These are phyloP conservation scores for Diaporthe sp. DNA, from an alignment of 2,329 filamentous ascomycete genomes.

Conservation along the genomic window DNA sequence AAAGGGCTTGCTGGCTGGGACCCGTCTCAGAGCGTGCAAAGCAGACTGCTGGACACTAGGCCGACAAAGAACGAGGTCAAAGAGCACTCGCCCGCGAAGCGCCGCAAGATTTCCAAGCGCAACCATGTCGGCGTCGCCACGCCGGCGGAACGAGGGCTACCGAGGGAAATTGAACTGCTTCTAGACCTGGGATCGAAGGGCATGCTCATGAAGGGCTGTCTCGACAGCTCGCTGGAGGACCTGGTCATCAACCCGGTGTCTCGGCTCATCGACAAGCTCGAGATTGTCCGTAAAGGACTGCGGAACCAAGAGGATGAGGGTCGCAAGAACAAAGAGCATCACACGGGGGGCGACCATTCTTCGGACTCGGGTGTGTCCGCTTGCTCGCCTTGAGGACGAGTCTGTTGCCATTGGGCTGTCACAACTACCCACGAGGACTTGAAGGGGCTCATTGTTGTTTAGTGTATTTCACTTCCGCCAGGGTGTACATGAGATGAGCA, in stretches of 20 bases:
- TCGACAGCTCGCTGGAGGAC: neutral
- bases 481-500: neutral
- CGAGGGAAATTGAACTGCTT: neutral
- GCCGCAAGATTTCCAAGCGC: neutral
- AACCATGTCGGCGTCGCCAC: neutral
- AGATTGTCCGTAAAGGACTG: neutral
- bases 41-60: neutral
- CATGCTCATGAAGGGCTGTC: neutral
- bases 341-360: neutral
- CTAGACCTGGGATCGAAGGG: neutral
- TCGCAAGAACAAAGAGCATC: neutral
- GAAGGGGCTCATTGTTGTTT: neutral
- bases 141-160: neutral
- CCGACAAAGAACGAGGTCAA: neutral
- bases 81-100: neutral
- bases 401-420: neutral
- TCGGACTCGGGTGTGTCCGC: slow-evolving; percentile 21
- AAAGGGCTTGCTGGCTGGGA: neutral
- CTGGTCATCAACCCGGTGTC: neutral
- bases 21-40: neutral
- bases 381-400: slow-evolving; percentile 6
- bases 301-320: neutral
- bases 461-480: slow-evolving; percentile 4
- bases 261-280: neutral
- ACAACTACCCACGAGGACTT: neutral